A percentile compares a stretch with the other conserved stretches of the same genome.
These are phyloP conservation scores for Cinnamomum chago DNA, from an alignment of 164 flowering plant genomes.

Conservation along the genomic window DNA sequence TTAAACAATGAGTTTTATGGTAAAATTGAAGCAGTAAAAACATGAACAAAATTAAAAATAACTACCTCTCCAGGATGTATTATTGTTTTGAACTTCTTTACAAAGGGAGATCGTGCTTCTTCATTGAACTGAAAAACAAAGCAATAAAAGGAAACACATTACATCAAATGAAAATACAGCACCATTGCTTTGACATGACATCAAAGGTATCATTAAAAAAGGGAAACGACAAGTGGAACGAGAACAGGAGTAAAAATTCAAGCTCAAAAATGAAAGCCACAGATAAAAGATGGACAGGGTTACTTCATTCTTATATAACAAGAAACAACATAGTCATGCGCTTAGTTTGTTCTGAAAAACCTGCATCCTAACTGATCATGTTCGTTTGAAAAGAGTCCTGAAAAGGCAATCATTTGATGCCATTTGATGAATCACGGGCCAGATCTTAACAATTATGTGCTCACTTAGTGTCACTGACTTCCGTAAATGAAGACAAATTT, in stretches of 20 bases:
- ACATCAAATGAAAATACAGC: not conserved
- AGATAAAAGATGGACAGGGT: not conserved
- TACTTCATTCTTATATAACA: not conserved
- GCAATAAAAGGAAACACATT: not conserved
- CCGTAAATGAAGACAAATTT: not conserved
- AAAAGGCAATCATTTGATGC: too few species aligned
- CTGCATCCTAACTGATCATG: too few species aligned
- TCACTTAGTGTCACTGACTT: not conserved
- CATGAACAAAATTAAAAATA: not conserved
- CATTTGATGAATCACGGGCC: not conserved
- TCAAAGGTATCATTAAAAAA: not conserved
- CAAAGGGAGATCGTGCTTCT: constrained; percentile 92
- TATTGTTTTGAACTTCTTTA: constrained; percentile 91
- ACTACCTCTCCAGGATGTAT: constrained; percentile 96
- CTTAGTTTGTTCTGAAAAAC: too few species aligned
- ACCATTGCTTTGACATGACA: not conserved
- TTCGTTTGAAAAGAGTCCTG: too few species aligned
- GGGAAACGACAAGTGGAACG: not conserved
- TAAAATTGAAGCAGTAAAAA: not conserved
- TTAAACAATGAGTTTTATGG: too few species aligned
- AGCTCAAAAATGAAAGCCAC: not conserved
- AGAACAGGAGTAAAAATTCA: not conserved
- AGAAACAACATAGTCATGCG: too few species aligned
- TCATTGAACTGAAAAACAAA: constrained; percentile 72
- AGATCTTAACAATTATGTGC: not conserved